These are phyloP conservation scores for Exophiala viscosa DNA, from an alignment of 2,329 filamentous ascomycete genomes.

Conservation along the genomic window DNA sequence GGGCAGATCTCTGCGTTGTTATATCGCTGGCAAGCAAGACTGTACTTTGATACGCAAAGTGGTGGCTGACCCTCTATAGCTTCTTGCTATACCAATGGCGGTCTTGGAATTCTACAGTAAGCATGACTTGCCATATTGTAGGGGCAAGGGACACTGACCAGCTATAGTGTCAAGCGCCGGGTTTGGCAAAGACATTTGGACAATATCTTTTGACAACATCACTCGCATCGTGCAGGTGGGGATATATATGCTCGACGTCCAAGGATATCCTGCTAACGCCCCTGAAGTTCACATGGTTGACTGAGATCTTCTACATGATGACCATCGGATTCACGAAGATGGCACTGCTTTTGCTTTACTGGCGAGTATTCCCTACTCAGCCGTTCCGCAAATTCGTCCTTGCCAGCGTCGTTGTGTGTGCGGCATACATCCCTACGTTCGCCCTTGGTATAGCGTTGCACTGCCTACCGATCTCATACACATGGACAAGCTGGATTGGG, in stretches of 20 bases:
- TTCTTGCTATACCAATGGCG: conserved; percentile 17
- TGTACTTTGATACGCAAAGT: not conserved
- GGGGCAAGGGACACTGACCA: not conserved
- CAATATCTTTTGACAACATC: conserved; percentile 40
- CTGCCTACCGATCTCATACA: conserved; percentile 43
- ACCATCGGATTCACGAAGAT: conserved; percentile 49
- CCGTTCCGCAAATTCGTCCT: conserved; percentile 42
- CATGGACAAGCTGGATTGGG: conserved; percentile 53
- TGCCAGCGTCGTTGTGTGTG: conserved; percentile 41
- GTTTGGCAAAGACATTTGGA: conserved; percentile 46
- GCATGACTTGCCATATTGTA: not conserved
- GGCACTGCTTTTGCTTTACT: conserved; percentile 54
- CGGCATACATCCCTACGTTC: conserved; percentile 42
- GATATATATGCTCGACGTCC: not conserved
- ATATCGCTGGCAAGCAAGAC: conserved; percentile 9
- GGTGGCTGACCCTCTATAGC: not conserved
- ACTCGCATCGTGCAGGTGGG: conserved; percentile 27
- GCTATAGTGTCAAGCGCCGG: conserved; percentile 29
- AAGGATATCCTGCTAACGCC: not conserved
- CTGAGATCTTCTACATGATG: conserved; percentile 46
- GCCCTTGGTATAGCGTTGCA: conserved; percentile 47
- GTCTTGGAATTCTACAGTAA: conserved; percentile 17
- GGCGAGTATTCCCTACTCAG: conserved; percentile 50
- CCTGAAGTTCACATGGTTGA: conserved; percentile 23
- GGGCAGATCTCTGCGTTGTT: conserved; percentile 14